Conservation (phyloP, 2,329 filamentous ascomycete species). For the Volutella citrinella region DNA sequence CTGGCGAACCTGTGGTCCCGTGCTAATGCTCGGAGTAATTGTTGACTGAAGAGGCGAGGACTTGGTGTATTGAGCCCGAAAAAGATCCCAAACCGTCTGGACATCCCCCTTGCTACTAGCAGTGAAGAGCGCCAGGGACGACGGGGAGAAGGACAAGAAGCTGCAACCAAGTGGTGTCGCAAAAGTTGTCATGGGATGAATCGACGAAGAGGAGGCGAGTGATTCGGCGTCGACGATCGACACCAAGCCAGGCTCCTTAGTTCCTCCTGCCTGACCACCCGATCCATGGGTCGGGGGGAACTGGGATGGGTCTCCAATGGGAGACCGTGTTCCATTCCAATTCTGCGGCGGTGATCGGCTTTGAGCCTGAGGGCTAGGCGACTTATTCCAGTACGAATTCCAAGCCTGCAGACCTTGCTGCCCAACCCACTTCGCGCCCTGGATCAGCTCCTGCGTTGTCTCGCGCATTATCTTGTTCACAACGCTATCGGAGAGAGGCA, state of each 20-base stretch:
- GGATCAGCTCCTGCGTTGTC: slow-evolving; percentile 74
- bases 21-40: slow-evolving; percentile 39
- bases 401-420: slow-evolving; percentile 75
- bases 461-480: slow-evolving; percentile 76
- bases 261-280: slow-evolving; percentile 51
- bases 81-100: slow-evolving; percentile 77
- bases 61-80: slow-evolving; percentile 62
- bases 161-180: slow-evolving; percentile 71
- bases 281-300: slow-evolving; percentile 76
- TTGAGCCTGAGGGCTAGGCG: slow-evolving; percentile 39
- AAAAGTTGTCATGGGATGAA: slow-evolving; percentile 69
- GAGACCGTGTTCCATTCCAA: slow-evolving; percentile 44
- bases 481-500: slow-evolving; percentile 68
- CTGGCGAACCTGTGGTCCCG: slow-evolving; percentile 68
- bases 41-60: slow-evolving; percentile 56
- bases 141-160: slow-evolving; percentile 75
- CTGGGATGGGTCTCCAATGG: slow-evolving; percentile 46
- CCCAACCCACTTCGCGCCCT: slow-evolving; percentile 71
- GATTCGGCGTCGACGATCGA: slow-evolving; percentile 70
- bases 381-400: slow-evolving; percentile 76
- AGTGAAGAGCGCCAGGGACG: slow-evolving; percentile 71
- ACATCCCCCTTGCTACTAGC: slow-evolving; percentile 82
- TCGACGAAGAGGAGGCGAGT: slow-evolving; percentile 49
- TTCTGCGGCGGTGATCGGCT: slow-evolving; percentile 45
- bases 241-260: slow-evolving; percentile 69